A percentile compares a stretch with the other conserved stretches of the same genome.
phyloP scores from a whole-genome alignment of 345 rosid genomes.

The Combretum micranthum region DNA sequence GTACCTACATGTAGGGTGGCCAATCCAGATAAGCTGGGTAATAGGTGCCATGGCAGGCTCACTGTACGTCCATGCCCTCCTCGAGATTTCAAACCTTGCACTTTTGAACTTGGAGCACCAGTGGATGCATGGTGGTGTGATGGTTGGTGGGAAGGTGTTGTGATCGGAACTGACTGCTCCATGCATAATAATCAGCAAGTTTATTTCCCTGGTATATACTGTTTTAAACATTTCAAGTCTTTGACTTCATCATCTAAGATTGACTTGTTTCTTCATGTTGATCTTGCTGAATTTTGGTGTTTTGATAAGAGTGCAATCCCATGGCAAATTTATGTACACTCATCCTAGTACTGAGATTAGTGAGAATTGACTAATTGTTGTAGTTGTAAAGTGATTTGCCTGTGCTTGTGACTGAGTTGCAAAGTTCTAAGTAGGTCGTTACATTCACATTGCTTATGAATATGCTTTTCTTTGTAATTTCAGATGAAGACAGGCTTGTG shows the following conservation, averaged over 20 bases:
- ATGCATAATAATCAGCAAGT: conserved; percentile 19
- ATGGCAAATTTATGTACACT: too few relatives aligned
- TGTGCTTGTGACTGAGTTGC: background rate
- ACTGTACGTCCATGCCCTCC: conserved; percentile 36
- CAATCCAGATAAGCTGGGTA: conserved; percentile 35
- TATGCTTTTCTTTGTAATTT: conserved; percentile 1
- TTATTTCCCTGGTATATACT: conserved; percentile 37
- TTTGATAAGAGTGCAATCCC: background rate
- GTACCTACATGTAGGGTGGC: conserved; percentile 26
- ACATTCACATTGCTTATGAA: background rate
- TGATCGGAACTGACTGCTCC: conserved; percentile 8
- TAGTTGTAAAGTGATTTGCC: background rate
- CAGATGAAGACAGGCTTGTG: conserved; percentile 30
- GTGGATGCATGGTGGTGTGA: conserved; percentile 45
- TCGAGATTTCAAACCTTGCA: conserved; percentile 2
- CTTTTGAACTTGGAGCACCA: conserved; percentile 26
- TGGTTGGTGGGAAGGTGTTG: conserved; percentile 58
- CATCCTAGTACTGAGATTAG: too few relatives aligned
- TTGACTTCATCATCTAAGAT: background rate
- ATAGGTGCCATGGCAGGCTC: conserved; percentile 34
- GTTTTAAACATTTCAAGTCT: background rate
- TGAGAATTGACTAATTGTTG: too few relatives aligned
- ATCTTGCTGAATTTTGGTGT: background rate
- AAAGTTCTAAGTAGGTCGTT: background rate
- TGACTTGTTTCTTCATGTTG: background rate